Evolutionary conservation across 2,329 filamentous ascomycete genomes (phyloP), one percentile per base, ranked within the genome.

Genomic region (Alternaria rosae): DNA sequence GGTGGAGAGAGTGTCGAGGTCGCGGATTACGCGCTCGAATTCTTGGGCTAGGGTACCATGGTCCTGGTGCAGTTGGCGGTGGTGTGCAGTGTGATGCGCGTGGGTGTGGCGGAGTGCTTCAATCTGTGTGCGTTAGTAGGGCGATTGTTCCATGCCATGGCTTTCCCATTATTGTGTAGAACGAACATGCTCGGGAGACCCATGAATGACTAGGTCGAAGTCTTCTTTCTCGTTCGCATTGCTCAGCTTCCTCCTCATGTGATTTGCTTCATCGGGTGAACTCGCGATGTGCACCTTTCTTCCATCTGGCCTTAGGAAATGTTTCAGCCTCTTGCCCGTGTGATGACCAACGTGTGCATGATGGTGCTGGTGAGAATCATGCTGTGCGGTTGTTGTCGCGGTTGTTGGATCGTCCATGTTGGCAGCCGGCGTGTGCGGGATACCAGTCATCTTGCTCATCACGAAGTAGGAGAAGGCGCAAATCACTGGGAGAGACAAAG

Each of bases 171-270:
- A 11, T 51, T 32, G 8, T 10, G 17, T 8, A 42, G 20, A 26
- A 66, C 74, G 57, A 54, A 80, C 75, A 71, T 85, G 83, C 64
- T 84, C 82, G n/a, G 76, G 71, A 4, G 85, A 87, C 9, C 88
- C 87, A 61, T 85, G 85, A 53, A 89, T 80, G n/a, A 87, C 84
- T 11, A 89, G 75, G 66, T 88, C 85, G 55, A 88, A 85, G 52
- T 84, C 80, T 57, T 71, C 74, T 66, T 72, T 73, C 66, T 77
- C 73, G 11, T 75, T 73, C 17, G 68, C 67, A 5, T 73, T 71
- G 57, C 62, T 65, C 42, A 88, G 80, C 32, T 82, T 82, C 45
- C 79, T 79, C 6, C 82, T 79, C 26, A 89, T 73, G 1, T 72
- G 70, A n/a, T 82, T 79, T 5, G 83, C 81, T 65, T 89, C 86